A percentile compares a stretch with the other conserved stretches of the same genome.
phyloP scores from a whole-genome alignment of 768 basidiomycete genomes.

The Macrolepiota fuliginosa region DNA sequence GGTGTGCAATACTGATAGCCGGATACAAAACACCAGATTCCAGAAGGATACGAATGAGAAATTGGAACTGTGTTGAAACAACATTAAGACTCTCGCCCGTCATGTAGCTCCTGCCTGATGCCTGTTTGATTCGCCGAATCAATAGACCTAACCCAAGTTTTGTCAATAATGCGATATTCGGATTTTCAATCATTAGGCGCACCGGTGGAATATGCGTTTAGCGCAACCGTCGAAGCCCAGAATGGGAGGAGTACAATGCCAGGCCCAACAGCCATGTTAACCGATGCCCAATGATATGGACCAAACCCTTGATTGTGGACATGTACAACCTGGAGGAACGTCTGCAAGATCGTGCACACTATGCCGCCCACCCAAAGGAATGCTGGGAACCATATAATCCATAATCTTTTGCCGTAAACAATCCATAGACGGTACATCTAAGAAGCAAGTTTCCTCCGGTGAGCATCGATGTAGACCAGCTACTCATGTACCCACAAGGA shows the following conservation, averaged over 20 bases:
- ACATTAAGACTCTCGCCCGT: background rate
- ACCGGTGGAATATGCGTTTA: slow-evolving; percentile 15
- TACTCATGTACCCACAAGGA: background rate
- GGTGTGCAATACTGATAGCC: background rate
- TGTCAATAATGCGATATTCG: background rate
- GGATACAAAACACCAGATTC: background rate
- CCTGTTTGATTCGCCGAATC: background rate
- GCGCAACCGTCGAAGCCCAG: slow-evolving; percentile 12
- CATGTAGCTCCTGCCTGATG: background rate
- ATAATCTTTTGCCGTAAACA: background rate
- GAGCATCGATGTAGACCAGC: no score
- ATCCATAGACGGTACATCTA: slow-evolving; percentile 14
- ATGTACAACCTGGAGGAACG: slow-evolving; percentile 7
- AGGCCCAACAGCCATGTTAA: slow-evolving; percentile 10
- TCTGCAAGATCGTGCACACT: slow-evolving; percentile 1
- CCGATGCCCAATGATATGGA: background rate
- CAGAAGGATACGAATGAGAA: background rate
- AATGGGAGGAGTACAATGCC: slow-evolving; percentile 10
- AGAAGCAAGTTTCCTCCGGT: no score
- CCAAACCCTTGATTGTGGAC: background rate
- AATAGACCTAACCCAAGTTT: background rate
- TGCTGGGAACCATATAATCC: slow-evolving; percentile 5
- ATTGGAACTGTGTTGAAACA: background rate
- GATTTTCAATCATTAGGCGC: background rate
- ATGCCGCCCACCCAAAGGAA: slow-evolving; percentile 13